Evolutionary conservation across 2,329 filamentous ascomycete species (phyloP).

Genomic region (Fusarium transvaalense): DNA sequence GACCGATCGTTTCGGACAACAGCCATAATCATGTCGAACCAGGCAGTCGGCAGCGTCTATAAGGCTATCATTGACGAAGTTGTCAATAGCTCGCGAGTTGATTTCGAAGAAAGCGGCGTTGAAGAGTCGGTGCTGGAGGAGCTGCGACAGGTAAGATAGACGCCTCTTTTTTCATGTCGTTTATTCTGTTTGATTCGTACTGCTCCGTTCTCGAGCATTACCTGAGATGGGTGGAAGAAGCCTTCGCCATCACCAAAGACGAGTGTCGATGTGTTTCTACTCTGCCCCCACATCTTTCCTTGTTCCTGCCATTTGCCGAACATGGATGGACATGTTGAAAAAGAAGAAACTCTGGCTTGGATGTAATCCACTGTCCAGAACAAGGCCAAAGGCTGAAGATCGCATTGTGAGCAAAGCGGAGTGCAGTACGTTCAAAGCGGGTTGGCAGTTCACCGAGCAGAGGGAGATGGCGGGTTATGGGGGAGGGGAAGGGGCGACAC

Average conservation of each 20-base stretch:
- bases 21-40: constrained; percentile 66
- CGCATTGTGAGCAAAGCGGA: constrained; percentile 18
- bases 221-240: constrained; percentile 50
- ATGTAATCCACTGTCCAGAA: background rate
- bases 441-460: constrained; percentile 25
- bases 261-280: constrained; percentile 25
- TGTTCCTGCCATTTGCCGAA: background rate
- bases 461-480: constrained; percentile 48
- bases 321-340: constrained; percentile 1
- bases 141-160: constrained; percentile 81
- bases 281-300: background rate
- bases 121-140: constrained; percentile 89
- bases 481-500: constrained; percentile 59
- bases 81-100: constrained; percentile 89
- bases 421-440: constrained; percentile 7
- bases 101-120: constrained; percentile 97
- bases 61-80: constrained; percentile 84
- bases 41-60: constrained; percentile 81
- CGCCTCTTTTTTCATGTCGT: constrained; percentile 19
- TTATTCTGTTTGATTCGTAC: constrained; percentile 3
- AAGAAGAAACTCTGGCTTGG: background rate
- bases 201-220: constrained; percentile 10
- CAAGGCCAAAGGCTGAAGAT: constrained; percentile 20
- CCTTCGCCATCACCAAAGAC: constrained; percentile 15
- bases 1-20: constrained; percentile 11